Evolutionary conservation across 164 flowering plant genomes (phyloP).

Genomic region (Umbilicus rupestris): DNA sequence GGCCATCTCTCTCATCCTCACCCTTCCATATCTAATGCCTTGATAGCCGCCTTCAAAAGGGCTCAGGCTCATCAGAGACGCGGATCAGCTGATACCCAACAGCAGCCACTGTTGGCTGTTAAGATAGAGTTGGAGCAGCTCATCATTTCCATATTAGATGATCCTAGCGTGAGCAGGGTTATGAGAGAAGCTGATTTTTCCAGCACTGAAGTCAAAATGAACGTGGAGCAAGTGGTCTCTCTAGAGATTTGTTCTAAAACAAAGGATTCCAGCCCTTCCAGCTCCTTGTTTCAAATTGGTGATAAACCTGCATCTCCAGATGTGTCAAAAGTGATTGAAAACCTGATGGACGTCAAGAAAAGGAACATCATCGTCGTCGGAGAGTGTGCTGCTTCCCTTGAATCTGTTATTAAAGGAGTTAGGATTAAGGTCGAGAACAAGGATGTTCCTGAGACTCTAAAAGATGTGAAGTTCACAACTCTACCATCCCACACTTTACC

Average conservation of each 20-base stretch:
- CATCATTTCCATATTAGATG: constrained; percentile 80
- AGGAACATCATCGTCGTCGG: constrained; percentile 57
- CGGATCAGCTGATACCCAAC: constrained; percentile 80
- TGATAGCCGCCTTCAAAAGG: constrained; percentile 92
- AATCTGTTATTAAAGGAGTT: constrained; percentile 47
- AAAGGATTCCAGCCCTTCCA: constrained; percentile 28
- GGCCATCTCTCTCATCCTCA: constrained; percentile 32
- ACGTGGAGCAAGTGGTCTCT: constrained; percentile 75
- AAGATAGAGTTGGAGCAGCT: constrained; percentile 92
- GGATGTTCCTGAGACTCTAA: constrained; percentile 47
- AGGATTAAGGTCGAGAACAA: constrained; percentile 53
- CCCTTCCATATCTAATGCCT: constrained; percentile 86
- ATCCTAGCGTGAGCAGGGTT: constrained; percentile 96
- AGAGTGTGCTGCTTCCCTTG: constrained; percentile 44
- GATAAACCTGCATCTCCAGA: constrained; percentile 28
- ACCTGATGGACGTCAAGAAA: constrained; percentile 38
- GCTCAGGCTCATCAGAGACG: constrained; percentile 98
- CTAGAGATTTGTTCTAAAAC: constrained; percentile 46
- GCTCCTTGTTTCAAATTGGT: not conserved
- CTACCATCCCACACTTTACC: constrained; percentile 43
- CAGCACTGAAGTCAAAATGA: constrained; percentile 80
- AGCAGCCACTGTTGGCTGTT: constrained; percentile 73
- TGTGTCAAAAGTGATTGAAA: constrained; percentile 41
- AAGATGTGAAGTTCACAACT: constrained; percentile 39
- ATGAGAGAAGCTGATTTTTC: constrained; percentile 98